A percentile compares a stretch with the other conserved stretches of the same genome.
These are phyloP conservation scores for Kluyveromyces siamensis DNA, from an alignment of 805 yeast genomes.

Conservation along the genomic window DNA sequence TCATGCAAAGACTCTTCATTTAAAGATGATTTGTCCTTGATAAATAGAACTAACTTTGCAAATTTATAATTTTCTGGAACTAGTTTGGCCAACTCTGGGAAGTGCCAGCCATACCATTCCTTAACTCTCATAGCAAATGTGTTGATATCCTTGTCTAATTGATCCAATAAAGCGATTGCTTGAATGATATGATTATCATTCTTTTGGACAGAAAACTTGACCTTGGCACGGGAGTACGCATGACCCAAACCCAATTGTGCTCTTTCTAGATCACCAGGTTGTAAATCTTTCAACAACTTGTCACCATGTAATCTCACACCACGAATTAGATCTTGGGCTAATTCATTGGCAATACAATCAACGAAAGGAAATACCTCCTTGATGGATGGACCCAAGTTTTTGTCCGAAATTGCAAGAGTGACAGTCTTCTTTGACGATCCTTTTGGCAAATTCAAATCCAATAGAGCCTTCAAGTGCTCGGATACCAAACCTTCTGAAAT, in stretches of 20 bases:
- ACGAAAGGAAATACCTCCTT: constrained; percentile 84
- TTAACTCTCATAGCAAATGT: constrained; percentile 95
- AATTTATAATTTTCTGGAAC: constrained; percentile 82
- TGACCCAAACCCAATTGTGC: constrained; percentile 99
- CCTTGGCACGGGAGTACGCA: constrained; percentile 98
- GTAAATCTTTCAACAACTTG: constrained; percentile 83
- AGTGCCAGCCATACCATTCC: constrained; percentile 99
- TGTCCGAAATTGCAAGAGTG: constrained; percentile 83
- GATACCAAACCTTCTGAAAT: constrained; percentile 94
- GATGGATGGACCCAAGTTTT: constrained; percentile 91
- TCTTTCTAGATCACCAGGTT: constrained; percentile 91
- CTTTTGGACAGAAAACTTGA: constrained; percentile 96
- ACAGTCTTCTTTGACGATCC: constrained; percentile 54
- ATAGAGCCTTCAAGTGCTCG: constrained; percentile 79
- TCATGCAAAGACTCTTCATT: constrained; percentile 80
- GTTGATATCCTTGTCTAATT: constrained; percentile 95
- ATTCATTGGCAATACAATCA: constrained; percentile 84
- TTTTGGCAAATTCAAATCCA: constrained; percentile 86
- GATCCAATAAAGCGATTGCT: constrained; percentile 95
- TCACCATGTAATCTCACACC: constrained; percentile 88
- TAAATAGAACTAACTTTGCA: constrained; percentile 73
- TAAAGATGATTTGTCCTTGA: constrained; percentile 79
- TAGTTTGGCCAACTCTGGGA: constrained; percentile 91
- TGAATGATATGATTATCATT: constrained; percentile 98
- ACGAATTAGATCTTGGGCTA: constrained; percentile 90